Evolutionary conservation across 495 filamentous ascomycete species (phyloP).

Genomic region (Penicillium herquei): DNA sequence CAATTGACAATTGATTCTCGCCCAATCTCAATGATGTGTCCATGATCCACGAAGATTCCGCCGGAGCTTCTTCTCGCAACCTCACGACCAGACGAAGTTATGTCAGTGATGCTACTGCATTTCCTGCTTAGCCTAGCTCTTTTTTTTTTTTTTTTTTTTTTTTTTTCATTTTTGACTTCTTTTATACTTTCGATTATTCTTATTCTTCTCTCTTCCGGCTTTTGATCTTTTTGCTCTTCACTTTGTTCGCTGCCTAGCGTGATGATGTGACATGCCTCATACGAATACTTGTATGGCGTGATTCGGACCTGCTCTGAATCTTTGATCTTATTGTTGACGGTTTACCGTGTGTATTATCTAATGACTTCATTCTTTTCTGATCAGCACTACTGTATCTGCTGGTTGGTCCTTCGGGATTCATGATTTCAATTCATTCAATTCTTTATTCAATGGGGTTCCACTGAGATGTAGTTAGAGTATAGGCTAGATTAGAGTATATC

Average conservation of each 20-base stretch:
- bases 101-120: neutral
- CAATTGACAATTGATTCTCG: neutral
- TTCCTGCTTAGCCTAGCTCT: neutral
- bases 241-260: neutral
- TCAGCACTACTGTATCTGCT: neutral
- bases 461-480: too few species aligned
- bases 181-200: neutral
- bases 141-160: too few species aligned
- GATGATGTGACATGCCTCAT: neutral
- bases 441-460: too few species aligned
- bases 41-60: conserved; percentile 24
- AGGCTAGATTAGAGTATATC: too few species aligned
- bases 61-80: neutral
- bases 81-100: conserved; percentile 2
- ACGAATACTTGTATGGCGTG: neutral
- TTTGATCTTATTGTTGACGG: too few species aligned
- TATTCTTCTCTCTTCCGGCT: neutral
- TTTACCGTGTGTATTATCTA: conserved; percentile 9
- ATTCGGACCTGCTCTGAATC: too few species aligned
- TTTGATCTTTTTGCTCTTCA: neutral
- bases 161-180: too few species aligned
- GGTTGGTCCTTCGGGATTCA: too few species aligned
- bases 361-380: conserved; percentile 1
- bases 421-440: too few species aligned
- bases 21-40: conserved; percentile 10